Evolutionary conservation across 495 filamentous ascomycete species (phyloP).

Genomic region (Tuber umbilicatum): DNA sequence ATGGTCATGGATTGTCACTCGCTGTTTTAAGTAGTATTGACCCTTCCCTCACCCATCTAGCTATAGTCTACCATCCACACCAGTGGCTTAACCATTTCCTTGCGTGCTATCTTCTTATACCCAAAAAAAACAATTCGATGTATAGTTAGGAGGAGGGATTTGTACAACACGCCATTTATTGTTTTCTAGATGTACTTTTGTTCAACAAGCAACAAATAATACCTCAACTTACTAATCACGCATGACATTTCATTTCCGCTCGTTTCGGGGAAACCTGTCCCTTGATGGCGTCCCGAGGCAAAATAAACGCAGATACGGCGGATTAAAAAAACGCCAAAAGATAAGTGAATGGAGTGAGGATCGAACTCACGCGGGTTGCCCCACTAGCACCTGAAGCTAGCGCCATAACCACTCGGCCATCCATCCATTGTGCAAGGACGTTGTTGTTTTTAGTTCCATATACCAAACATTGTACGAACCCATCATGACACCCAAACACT

Average conservation of each 20-base stretch:
- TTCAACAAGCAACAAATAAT: conserved; percentile 5
- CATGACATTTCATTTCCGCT: not conserved
- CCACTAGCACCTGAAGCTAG: conserved; percentile 42
- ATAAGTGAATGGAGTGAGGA: conserved; percentile 38
- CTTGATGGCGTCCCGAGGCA: not conserved
- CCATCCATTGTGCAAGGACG: conserved; percentile 13
- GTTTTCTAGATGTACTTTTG: not conserved
- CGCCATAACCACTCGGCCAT: conserved; percentile 42
- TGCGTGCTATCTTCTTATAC: not conserved
- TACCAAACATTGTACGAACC: not conserved
- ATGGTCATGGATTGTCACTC: not conserved
- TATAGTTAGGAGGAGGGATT: not conserved
- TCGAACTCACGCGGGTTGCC: conserved; percentile 41
- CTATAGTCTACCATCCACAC: not conserved
- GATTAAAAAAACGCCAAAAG: conserved; percentile 6
- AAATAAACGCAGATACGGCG: not conserved
- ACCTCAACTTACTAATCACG: not conserved
- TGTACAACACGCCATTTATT: not conserved
- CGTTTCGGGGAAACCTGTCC: not conserved
- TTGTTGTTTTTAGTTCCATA: not conserved
- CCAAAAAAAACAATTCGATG: not conserved
- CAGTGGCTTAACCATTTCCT: not conserved
- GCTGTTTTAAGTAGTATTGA: not conserved
- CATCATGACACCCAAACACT: not conserved
- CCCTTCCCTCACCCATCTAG: not conserved